Base-by-base conservation (phyloP, 495 filamentous ascomycete genomes). In the Cladorrhinum samala region DNA sequence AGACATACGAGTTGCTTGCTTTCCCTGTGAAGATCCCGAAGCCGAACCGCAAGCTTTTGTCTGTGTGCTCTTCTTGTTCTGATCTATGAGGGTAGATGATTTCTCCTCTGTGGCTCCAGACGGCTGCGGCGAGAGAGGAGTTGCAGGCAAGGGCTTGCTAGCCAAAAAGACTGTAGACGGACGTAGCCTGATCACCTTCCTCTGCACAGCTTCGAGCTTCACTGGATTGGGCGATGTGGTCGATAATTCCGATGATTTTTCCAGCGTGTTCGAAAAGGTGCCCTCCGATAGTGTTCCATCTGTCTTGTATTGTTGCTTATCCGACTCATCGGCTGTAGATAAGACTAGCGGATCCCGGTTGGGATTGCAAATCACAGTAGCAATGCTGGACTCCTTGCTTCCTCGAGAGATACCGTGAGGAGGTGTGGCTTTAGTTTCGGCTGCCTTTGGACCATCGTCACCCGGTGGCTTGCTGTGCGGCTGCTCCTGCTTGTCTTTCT, bases 71-170 rank as follows among this genome's bases (percentile, higher is more conserved):
- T 46, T 1, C 16, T 36, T 49, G 21, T 14, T 33, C 23, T 17
- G 45, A 27, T 24, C 14, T 3, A 33, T 13, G 23, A 17, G 4
- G 30, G 5, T 14, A 30, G 14, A 20, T 9, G 45, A 20, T 27
- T 25, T 25, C 20, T 47, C n/a, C n/a, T n/a, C n/a, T n/a, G n/a
- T n/a, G n/a, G n/a, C n/a, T n/a, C n/a, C n/a, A n/a, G 24, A 13
- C 14, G 24, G 0, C 24, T 27, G 6, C 14, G 24, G 13, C 24
- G 30, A 30, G 7, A n/a, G 42, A 1, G 38, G 33, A 3, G 47
- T 9, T 9, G 46, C 21, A 37, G 59, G 56, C 11, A 59, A 48
- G 39, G 59, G 59, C 19, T 56, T 54, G 36, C 39, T 54, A 16
- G 21, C 42, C 18, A 52, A 17, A 21, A 56, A 49, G 5, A 50